Evolutionary conservation across 2,329 filamentous ascomycete species (phyloP), one percentile per base, ranked within the genome.

Genomic region (Aspergillus latus): DNA sequence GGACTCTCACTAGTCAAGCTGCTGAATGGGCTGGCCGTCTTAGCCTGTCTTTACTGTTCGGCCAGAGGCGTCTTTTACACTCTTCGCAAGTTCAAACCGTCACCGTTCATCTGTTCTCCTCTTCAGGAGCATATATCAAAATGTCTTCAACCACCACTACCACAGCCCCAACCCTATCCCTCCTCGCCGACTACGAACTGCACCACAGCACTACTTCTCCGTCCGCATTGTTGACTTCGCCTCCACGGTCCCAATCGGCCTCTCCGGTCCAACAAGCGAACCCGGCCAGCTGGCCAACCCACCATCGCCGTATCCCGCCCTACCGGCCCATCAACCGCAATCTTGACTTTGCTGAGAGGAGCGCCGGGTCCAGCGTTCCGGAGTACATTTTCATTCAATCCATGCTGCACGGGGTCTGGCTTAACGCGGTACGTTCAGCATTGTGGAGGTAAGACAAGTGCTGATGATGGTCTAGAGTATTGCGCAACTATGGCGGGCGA

Each of bases 351-450:
- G 68, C 64, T 3, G 67, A 77, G 49, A 65, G 81, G n/a, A 69
- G 77, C 2, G 73, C 74, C 0, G 80, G 77, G 39, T 66, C 64
- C n/a, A 81, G 76, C 62, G 61, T 59, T 1, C 68, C 72, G 5
- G 81, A 83, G 64, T 67, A 68, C 42, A 72, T 70, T 5, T 82
- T 84, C 62, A 72, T 84, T 15, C 66, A 71, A 16, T 67, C 78
- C 0, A 83, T 83, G 80, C 79, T 82, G 59, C 74, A 72, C 29
- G 80, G 77, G 5, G 74, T 79, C 10, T 72, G 70, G 60, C 62
- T 77, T 46, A 76, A 79, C 63, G 75, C 74, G 57, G 67, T 69
- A 56, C 40, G 64, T 56, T 44, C 16, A 16, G 21, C 9, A 5
- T 10, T 32, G 7, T n/a, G 26, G 4, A 15, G 29, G 13, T 3